Percentiles rank a stretch among this genome's conserved stretches.
These are phyloP conservation scores for Plantago lanceolata DNA, from an alignment of 305 asterid species.

Conservation along the genomic window DNA sequence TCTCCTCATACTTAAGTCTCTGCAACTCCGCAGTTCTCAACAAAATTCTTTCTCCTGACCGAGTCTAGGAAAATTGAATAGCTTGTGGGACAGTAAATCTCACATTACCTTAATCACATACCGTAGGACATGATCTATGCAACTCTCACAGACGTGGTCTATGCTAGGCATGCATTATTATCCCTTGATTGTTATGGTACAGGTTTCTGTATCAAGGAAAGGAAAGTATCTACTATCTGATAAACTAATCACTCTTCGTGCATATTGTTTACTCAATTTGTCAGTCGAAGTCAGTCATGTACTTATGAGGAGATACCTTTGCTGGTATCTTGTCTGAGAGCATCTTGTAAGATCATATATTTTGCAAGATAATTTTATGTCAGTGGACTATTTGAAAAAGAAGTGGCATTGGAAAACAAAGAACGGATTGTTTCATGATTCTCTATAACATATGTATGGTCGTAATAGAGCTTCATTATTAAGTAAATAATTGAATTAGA, in stretches of 20 bases:
- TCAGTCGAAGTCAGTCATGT: background rate
- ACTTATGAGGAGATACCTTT: background rate
- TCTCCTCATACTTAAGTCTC: background rate
- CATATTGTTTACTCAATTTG: too few species aligned
- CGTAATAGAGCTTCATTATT: background rate
- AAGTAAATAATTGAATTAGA: too few species aligned
- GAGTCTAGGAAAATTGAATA: background rate
- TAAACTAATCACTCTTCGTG: too few species aligned
- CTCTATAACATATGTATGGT: too few species aligned
- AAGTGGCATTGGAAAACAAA: too few species aligned
- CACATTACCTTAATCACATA: background rate
- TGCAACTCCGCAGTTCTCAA: background rate
- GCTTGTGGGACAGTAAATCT: background rate
- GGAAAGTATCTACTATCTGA: too few species aligned
- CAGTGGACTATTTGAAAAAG: too few species aligned
- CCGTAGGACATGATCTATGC: background rate
- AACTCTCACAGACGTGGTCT: background rate
- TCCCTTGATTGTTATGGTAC: background rate
- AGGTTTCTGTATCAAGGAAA: background rate
- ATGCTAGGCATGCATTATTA: background rate
- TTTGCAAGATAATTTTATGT: too few species aligned
- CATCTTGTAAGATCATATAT: too few species aligned
- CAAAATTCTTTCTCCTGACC: too few species aligned
- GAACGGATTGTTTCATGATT: too few species aligned
- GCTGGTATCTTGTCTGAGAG: too few species aligned